These are phyloP conservation scores for Ramaria sp. DNA, from an alignment of 768 basidiomycete genomes.

Conservation along the genomic window DNA sequence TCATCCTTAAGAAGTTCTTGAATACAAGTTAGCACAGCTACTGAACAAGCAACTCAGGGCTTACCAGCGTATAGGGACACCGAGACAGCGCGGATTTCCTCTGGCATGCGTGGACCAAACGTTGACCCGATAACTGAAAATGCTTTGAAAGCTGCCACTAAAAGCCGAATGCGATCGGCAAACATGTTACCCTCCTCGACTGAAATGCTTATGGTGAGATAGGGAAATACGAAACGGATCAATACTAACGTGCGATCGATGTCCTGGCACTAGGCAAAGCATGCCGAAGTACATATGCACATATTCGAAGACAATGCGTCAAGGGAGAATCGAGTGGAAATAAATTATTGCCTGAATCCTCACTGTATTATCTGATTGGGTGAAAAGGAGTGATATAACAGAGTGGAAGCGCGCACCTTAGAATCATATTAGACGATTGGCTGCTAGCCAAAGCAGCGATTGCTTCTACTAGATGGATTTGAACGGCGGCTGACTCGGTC, in stretches of 20 bases:
- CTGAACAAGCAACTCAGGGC: slow-evolving; percentile 10
- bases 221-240: background rate
- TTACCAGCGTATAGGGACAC: slow-evolving; percentile 72
- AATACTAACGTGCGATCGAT: slow-evolving; percentile 38
- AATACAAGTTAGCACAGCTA: background rate
- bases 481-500: slow-evolving; percentile 66
- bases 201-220: background rate
- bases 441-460: slow-evolving; percentile 44
- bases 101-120: slow-evolving; percentile 44
- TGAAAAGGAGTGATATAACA: background rate
- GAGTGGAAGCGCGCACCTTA: slow-evolving; percentile 4
- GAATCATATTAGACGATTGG: slow-evolving; percentile 17
- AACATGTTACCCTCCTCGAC: slow-evolving; percentile 14
- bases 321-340: slow-evolving; percentile 24
- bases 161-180: slow-evolving; percentile 50
- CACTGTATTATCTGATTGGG: background rate
- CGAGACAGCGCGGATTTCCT: slow-evolving; percentile 72
- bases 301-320: slow-evolving; percentile 72
- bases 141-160: slow-evolving; percentile 51
- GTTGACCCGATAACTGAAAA: slow-evolving; percentile 49
- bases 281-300: slow-evolving; percentile 69
- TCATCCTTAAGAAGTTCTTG: slow-evolving; percentile 83
- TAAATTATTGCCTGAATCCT: background rate
- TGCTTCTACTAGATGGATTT: slow-evolving; percentile 63
- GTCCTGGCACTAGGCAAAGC: slow-evolving; percentile 47